A percentile compares a stretch with the other conserved stretches of the same genome.
Conservation (phyloP, 768 basidiomycete genomes). For the Omphalotus guepiniiformis region DNA sequence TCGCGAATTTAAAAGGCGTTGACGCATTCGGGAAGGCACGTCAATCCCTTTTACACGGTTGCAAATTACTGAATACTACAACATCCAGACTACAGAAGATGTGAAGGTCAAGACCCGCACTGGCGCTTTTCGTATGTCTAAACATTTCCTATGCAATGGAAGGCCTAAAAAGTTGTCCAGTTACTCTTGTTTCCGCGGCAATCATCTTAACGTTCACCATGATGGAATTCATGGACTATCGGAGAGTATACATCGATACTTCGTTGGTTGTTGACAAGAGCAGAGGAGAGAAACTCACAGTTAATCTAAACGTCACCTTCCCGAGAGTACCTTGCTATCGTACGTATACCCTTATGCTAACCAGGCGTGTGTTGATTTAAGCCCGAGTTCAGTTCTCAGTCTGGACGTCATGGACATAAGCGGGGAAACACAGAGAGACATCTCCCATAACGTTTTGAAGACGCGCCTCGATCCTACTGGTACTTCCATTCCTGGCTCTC, state of each 20-base stretch:
- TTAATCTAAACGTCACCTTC: slow-evolving; percentile 90
- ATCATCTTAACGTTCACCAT: slow-evolving; percentile 90
- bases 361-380: slow-evolving; percentile 2
- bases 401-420: slow-evolving; percentile 98
- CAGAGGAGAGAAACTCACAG: slow-evolving; percentile 90
- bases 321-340: slow-evolving; percentile 96
- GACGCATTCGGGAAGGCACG: slow-evolving; percentile 99
- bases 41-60: not conserved
- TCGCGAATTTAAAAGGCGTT: slow-evolving; percentile 79
- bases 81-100: slow-evolving; percentile 88
- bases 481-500: slow-evolving; percentile 48
- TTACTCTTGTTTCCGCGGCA: slow-evolving; percentile 87
- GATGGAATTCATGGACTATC: slow-evolving; percentile 96
- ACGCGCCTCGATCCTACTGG: slow-evolving; percentile 67
- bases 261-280: slow-evolving; percentile 93
- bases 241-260: slow-evolving; percentile 80
- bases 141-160: not conserved
- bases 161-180: slow-evolving; percentile 37
- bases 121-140: slow-evolving; percentile 75
- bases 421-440: slow-evolving; percentile 88
- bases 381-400: slow-evolving; percentile 66
- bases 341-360: slow-evolving; percentile 40
- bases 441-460: slow-evolving; percentile 87
- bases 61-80: too few species aligned
- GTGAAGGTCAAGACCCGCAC: slow-evolving; percentile 98